Conservation (phyloP, 1,139 yeast species). For the Saccharomyces hybrid region DNA sequence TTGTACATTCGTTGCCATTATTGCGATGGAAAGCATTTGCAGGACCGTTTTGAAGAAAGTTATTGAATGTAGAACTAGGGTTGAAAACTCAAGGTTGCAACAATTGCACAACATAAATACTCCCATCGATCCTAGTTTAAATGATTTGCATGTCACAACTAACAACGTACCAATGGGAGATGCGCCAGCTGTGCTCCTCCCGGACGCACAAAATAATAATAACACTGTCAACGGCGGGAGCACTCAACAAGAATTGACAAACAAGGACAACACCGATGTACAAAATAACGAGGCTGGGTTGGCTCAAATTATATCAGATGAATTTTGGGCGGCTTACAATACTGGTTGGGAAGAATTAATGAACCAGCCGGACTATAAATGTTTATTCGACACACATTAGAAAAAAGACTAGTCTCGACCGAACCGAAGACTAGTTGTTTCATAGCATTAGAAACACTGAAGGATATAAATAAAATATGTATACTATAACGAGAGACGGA, state of each 20-base stretch:
- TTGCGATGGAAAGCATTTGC: conserved; percentile 15
- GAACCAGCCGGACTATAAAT: conserved; percentile 7
- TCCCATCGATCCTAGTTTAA: background rate
- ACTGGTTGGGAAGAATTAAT: conserved; percentile 17
- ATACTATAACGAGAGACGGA: background rate
- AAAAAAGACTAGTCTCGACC: background rate
- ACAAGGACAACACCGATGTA: no score
- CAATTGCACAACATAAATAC: background rate
- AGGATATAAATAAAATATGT: background rate
- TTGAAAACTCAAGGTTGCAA: conserved; percentile 9
- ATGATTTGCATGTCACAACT: background rate
- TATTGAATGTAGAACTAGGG: conserved; percentile 14
- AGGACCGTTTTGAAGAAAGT: conserved; percentile 19
- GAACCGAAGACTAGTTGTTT: background rate
- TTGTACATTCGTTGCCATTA: conserved; percentile 9
- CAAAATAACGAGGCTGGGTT: conserved; percentile 9
- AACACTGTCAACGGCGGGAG: background rate
- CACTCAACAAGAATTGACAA: no score
- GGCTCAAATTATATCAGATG: conserved; percentile 15
- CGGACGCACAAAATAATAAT: background rate
- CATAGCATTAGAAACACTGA: background rate
- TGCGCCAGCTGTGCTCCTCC: background rate
- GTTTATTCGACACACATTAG: background rate
- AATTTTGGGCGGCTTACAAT: conserved; percentile 20
- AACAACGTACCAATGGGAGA: background rate